Conservation (phyloP, 1,284 basidiomycete species). For the Tausonia pullulans region DNA sequence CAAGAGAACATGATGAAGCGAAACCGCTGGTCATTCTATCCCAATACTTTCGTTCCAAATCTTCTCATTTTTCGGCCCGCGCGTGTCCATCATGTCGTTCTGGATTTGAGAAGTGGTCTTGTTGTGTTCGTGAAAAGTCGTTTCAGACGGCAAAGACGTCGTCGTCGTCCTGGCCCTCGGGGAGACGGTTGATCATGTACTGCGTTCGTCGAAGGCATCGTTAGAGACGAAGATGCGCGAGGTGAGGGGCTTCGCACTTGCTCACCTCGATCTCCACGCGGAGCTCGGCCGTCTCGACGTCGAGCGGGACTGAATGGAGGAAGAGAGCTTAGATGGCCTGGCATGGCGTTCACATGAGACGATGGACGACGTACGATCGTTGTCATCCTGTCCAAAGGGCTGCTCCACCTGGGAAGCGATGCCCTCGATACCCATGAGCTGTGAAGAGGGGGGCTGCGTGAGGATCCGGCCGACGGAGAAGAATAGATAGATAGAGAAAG, state of each 20-base stretch:
- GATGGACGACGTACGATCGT: background rate
- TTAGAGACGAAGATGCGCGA: background rate
- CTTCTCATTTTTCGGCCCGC: no score
- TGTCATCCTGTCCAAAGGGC: constrained; percentile 8
- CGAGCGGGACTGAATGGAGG: constrained; percentile 1
- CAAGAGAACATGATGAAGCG: no score
- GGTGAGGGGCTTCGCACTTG: no score
- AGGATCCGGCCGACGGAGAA: background rate
- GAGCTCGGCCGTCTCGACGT: constrained; percentile 9
- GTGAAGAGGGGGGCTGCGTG: no score
- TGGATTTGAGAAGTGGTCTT: no score
- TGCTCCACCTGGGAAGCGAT: constrained; percentile 15
- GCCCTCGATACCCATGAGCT: constrained; percentile 12
- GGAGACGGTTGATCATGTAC: background rate
- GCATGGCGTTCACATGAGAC: no score
- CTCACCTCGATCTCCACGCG: constrained; percentile 7
- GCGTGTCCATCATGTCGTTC: no score
- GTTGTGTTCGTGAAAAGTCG: background rate
- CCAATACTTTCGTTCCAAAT: no score
- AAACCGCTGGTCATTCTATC: no score
- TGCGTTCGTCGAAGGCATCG: no score
- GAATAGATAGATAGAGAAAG: background rate
- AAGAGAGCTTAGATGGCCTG: no score
- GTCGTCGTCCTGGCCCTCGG: constrained; percentile 9
- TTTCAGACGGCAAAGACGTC: constrained; percentile 11